A percentile compares a stretch with the other conserved stretches of the same genome.
phyloP scores from a whole-genome alignment of 2,329 filamentous ascomycete genomes.

The Scedosporium minutisporum region DNA sequence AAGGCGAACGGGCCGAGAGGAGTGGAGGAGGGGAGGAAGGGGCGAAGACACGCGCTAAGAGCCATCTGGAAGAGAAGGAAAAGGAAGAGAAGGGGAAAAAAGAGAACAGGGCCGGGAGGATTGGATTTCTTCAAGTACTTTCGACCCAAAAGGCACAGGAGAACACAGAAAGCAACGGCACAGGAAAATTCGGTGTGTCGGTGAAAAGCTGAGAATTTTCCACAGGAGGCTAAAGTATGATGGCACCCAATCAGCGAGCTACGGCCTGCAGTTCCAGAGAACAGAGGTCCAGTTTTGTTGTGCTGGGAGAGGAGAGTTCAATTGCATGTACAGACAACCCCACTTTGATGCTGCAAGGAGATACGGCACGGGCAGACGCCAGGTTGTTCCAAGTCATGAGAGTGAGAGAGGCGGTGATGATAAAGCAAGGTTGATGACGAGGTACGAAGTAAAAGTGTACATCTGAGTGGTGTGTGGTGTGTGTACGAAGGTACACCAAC shows the following conservation, averaged over 20 bases:
- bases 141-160: background rate
- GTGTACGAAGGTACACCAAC: no score
- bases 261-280: background rate
- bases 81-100: slow-evolving; percentile 8
- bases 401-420: background rate
- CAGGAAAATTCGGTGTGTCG: slow-evolving; percentile 6
- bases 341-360: background rate
- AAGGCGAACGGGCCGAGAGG: background rate
- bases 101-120: background rate
- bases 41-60: background rate
- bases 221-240: slow-evolving; percentile 2
- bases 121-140: slow-evolving; percentile 4
- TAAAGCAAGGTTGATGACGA: background rate
- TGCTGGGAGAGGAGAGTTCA: background rate
- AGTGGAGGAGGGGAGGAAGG: background rate
- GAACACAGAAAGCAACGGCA: background rate
- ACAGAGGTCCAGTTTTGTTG: background rate
- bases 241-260: slow-evolving; percentile 5
- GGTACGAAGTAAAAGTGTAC: no score
- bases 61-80: slow-evolving; percentile 7
- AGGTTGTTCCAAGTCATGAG: no score
- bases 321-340: background rate
- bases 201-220: slow-evolving; percentile 5
- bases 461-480: no score
- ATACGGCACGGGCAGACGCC: background rate